These are phyloP conservation scores for Talaromyces sp. DNA, from an alignment of 2,329 filamentous ascomycete species.

Conservation along the genomic window DNA sequence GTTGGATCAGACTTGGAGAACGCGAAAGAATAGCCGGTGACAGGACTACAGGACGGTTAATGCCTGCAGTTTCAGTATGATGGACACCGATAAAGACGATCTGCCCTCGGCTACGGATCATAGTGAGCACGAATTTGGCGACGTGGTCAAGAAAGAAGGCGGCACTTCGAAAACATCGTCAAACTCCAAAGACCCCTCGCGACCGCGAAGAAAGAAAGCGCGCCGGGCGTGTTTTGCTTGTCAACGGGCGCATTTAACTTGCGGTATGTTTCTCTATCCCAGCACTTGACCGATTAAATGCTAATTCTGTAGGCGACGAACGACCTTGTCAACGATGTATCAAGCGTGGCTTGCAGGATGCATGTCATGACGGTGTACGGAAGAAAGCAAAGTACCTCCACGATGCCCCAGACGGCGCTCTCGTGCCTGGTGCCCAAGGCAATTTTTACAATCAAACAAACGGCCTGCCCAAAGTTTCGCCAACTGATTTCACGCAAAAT, in stretches of 20 bases:
- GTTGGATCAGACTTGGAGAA: background rate
- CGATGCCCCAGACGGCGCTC: conserved; percentile 84
- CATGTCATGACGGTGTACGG: conserved; percentile 90
- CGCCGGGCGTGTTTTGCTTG: conserved; percentile 93
- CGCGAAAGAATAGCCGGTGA: background rate
- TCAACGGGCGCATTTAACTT: conserved; percentile 94
- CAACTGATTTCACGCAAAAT: conserved; percentile 32
- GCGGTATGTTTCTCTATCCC: conserved; percentile 59
- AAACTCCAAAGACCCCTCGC: conserved; percentile 80
- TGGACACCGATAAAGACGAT: conserved; percentile 29
- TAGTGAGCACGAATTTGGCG: conserved; percentile 38
- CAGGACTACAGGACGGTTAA: background rate
- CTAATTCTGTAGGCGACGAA: conserved; percentile 70
- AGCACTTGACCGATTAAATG: conserved; percentile 12
- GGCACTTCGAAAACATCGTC: conserved; percentile 52
- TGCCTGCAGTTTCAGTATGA: background rate
- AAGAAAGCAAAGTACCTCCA: conserved; percentile 99
- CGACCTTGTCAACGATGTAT: conserved; percentile 91
- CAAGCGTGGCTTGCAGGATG: conserved; percentile 84
- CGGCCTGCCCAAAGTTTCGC: conserved; percentile 30
- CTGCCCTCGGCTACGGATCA: conserved; percentile 37
- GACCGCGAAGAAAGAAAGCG: conserved; percentile 92
- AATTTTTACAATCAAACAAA: conserved; percentile 55
- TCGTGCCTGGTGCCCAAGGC: conserved; percentile 78
- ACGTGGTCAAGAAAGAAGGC: conserved; percentile 35